Conservation (phyloP, 805 yeast genomes). For the Hanseniaspora osmophila region DNA sequence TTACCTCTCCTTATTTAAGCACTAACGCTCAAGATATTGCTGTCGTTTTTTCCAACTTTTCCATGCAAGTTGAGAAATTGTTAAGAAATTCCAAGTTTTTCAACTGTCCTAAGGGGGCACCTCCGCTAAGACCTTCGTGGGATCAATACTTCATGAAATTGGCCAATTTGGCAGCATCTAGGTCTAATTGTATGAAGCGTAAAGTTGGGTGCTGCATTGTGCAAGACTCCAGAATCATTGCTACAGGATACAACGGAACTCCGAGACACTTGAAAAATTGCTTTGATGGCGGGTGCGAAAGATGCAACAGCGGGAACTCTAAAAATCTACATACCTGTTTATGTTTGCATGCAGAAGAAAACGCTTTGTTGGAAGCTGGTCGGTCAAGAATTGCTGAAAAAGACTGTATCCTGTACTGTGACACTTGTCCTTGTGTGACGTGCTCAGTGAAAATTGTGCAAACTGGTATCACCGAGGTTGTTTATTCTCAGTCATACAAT, state of each 20-base stretch:
- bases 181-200: slow-evolving; percentile 95
- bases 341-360: slow-evolving; percentile 95
- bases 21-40: neutral
- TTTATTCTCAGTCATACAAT: slow-evolving; percentile 79
- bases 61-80: slow-evolving; percentile 2
- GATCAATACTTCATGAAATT: slow-evolving; percentile 89
- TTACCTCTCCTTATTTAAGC: neutral
- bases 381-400: slow-evolving; percentile 58
- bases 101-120: neutral
- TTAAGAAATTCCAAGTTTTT: neutral
- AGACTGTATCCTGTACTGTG: slow-evolving; percentile 66
- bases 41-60: neutral
- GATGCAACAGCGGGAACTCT: slow-evolving; percentile 63
- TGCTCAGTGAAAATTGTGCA: slow-evolving; percentile 93
- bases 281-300: slow-evolving; percentile 86
- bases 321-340: slow-evolving; percentile 75
- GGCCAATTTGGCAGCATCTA: slow-evolving; percentile 81
- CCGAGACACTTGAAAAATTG: slow-evolving; percentile 81
- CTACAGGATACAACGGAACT: slow-evolving; percentile 97
- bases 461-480: slow-evolving; percentile 80
- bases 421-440: slow-evolving; percentile 94
- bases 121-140: slow-evolving; percentile 68
- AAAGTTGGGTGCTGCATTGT: slow-evolving; percentile 94
- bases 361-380: slow-evolving; percentile 88
- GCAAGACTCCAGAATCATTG: slow-evolving; percentile 69